Percentiles rank a stretch among this genome's conserved stretches.
Evolutionary conservation across 1,284 basidiomycete species (phyloP).

Genomic region (Gomphus bonarii): DNA sequence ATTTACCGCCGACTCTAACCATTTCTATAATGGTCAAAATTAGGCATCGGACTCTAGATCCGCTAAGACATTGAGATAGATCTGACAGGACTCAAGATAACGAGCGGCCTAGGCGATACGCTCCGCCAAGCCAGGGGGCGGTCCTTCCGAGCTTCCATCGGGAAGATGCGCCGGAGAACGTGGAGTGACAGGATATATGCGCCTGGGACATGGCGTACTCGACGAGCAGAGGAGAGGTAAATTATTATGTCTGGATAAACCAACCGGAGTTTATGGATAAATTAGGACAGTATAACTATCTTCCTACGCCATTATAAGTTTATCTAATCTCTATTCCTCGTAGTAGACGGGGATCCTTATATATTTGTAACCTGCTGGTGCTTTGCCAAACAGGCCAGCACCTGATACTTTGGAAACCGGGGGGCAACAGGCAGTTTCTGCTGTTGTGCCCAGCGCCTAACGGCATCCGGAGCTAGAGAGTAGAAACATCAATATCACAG

Average conservation of each 20-base stretch:
- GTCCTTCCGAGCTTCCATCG: slow-evolving; percentile 15
- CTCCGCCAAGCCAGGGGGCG: slow-evolving; percentile 54
- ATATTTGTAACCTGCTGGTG: slow-evolving; percentile 23
- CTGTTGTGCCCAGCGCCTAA: slow-evolving; percentile 44
- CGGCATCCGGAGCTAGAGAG: slow-evolving; percentile 35
- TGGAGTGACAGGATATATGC: neutral
- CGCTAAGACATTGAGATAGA: slow-evolving; percentile 37
- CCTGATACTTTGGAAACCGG: slow-evolving; percentile 42
- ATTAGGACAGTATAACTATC: no score
- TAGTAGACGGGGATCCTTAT: no score
- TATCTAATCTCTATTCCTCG: neutral
- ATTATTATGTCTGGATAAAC: slow-evolving; percentile 40
- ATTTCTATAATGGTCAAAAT: slow-evolving; percentile 58
- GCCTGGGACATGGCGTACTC: slow-evolving; percentile 29
- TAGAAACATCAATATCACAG: neutral
- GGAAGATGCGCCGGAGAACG: slow-evolving; percentile 20
- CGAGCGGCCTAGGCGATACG: slow-evolving; percentile 57
- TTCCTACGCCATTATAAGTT: no score
- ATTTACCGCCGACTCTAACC: slow-evolving; percentile 53
- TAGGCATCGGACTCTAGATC: slow-evolving; percentile 38
- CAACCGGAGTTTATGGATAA: no score
- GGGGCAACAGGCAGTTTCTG: slow-evolving; percentile 40
- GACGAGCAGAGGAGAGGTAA: slow-evolving; percentile 49
- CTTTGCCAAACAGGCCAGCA: slow-evolving; percentile 44
- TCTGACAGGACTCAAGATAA: slow-evolving; percentile 56